Percentiles rank a stretch among this genome's conserved stretches.
Evolutionary conservation across 2,329 filamentous ascomycete species (phyloP).

Genomic region (Colletotrichum noveboracense): DNA sequence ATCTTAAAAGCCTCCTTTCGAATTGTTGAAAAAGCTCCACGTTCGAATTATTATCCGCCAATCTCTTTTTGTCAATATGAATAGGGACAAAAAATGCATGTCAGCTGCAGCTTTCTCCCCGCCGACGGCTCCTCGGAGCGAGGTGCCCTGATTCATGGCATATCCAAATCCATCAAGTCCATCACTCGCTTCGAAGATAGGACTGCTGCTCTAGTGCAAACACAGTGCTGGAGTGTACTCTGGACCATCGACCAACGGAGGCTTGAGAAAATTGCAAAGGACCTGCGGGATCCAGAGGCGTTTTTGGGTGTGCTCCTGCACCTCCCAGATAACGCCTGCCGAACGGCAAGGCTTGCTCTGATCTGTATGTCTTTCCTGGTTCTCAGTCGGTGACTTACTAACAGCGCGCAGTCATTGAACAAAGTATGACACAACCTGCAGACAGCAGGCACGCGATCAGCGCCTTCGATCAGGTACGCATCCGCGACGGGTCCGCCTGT

Average conservation of each 20-base stretch:
- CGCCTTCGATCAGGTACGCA: background rate
- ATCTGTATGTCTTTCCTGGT: background rate
- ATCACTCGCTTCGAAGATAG: background rate
- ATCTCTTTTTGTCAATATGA: rapidly evolving
- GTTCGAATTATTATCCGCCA: background rate
- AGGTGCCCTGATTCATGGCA: background rate
- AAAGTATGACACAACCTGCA: background rate
- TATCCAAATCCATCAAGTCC: rapidly evolving
- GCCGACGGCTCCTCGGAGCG: background rate
- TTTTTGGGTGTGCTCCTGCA: background rate
- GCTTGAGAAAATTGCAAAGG: background rate
- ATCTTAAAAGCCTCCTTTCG: too few relatives aligned
- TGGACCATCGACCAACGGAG: background rate
- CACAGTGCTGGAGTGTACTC: background rate
- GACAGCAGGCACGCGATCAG: background rate
- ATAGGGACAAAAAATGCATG: background rate
- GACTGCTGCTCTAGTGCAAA: rapidly evolving
- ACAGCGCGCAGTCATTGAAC: background rate
- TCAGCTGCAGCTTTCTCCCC: background rate
- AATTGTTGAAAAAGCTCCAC: background rate
- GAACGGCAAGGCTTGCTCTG: background rate
- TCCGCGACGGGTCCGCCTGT: background rate
- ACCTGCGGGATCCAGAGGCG: background rate
- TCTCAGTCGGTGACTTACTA: background rate
- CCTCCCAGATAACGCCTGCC: background rate